These are phyloP conservation scores for Nymphaea colorata DNA, from an alignment of 164 flowering plant genomes.

Conservation along the genomic window DNA sequence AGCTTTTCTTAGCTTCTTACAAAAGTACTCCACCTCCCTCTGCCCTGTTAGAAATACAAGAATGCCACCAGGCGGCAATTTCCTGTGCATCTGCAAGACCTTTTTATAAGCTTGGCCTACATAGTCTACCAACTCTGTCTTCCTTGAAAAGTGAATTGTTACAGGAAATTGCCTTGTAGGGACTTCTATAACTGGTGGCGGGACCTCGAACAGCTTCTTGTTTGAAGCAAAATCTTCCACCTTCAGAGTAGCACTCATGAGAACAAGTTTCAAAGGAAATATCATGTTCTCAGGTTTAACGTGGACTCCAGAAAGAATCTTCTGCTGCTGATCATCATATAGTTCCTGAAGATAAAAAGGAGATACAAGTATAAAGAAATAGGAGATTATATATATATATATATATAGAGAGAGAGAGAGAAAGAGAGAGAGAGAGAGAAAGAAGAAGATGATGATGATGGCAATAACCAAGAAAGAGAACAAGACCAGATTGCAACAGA, in stretches of 20 bases:
- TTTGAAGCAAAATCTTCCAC: conserved; percentile 79
- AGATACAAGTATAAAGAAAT: background rate
- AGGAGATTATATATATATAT: background rate
- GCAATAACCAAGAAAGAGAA: no score
- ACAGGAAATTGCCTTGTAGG: conserved; percentile 84
- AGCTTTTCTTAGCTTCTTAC: conserved; percentile 61
- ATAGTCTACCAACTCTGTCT: conserved; percentile 79
- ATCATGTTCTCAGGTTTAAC: conserved; percentile 34
- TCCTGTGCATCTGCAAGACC: conserved; percentile 77
- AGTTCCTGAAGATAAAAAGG: conserved; percentile 22
- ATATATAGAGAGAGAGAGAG: background rate
- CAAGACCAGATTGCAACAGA: conserved; percentile 3
- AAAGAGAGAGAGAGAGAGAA: background rate
- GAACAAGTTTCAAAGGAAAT: conserved; percentile 60
- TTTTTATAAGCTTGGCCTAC: conserved; percentile 86
- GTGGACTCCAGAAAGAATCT: conserved; percentile 33
- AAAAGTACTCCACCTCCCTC: conserved; percentile 84
- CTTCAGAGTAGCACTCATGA: conserved; percentile 97
- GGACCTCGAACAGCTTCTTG: conserved; percentile 41
- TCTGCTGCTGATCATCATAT: conserved; percentile 45
- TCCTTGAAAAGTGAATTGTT: conserved; percentile 64
- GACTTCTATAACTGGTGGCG: conserved; percentile 84
- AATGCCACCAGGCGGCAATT: conserved; percentile 85
- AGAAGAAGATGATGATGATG: background rate
- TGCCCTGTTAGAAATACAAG: conserved; percentile 97